phyloP scores from a whole-genome alignment of 805 yeast species.

The Metschnikowia noctiluminum region DNA sequence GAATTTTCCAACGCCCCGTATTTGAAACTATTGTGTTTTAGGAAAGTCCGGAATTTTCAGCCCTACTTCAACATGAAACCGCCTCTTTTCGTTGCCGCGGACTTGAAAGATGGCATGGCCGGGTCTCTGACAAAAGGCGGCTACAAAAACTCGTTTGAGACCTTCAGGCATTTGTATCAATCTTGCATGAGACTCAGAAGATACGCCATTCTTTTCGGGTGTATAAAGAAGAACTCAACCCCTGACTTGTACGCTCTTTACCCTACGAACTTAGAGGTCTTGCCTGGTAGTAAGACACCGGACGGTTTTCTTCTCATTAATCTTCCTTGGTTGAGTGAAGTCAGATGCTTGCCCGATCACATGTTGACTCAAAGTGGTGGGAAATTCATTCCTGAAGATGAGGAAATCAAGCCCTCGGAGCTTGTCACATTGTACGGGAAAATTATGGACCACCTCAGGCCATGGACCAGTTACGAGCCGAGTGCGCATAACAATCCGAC shows the following conservation, averaged over 20 bases:
- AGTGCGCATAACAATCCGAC: conserved; percentile 60
- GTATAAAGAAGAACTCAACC: conserved; percentile 46
- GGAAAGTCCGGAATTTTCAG: conserved; percentile 43
- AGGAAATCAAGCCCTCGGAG: conserved; percentile 12
- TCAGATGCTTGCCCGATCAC: conserved; percentile 59
- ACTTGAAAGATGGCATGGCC: conserved; percentile 41
- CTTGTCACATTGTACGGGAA: conserved; percentile 22
- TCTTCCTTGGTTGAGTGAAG: conserved; percentile 73
- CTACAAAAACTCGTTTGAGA: conserved; percentile 58
- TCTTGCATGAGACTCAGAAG: conserved; percentile 49
- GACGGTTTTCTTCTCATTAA: conserved; percentile 71
- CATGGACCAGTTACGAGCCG: conserved; percentile 51
- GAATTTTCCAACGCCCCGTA: conserved; percentile 39
- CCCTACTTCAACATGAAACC: conserved; percentile 52
- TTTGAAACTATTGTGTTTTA: conserved; percentile 66
- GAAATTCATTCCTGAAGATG: conserved; percentile 10
- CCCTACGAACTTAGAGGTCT: conserved; percentile 41
- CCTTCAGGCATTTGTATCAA: conserved; percentile 66
- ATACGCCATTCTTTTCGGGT: conserved; percentile 74
- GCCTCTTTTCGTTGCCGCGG: conserved; percentile 66
- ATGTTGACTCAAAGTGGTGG: conserved; percentile 14
- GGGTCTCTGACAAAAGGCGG: conserved; percentile 31
- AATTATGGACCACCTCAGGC: conserved; percentile 36
- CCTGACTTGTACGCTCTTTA: conserved; percentile 60
- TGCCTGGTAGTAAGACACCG: conserved; percentile 33